Evolutionary conservation across 2,329 filamentous ascomycete genomes (phyloP).

Genomic region (Cladosporium sp.): DNA sequence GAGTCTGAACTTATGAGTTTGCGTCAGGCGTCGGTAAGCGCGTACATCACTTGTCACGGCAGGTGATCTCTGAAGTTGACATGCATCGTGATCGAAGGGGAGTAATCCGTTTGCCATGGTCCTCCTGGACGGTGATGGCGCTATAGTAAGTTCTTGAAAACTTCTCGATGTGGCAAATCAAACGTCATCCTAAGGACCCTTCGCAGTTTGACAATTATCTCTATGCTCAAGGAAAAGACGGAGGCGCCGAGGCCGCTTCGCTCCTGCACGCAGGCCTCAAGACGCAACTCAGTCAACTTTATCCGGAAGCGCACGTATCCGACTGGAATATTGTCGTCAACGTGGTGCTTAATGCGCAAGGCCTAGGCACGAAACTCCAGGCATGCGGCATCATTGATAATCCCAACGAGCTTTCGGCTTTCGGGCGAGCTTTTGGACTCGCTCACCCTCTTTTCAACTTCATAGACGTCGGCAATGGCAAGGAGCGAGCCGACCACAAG

Average conservation of each 20-base stretch:
- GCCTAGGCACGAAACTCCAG: constrained; percentile 40
- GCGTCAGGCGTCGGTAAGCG: constrained; percentile 23
- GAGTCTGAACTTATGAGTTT: constrained; percentile 19
- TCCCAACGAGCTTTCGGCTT: constrained; percentile 37
- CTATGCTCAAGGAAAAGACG: constrained; percentile 38
- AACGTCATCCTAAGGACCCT: neutral
- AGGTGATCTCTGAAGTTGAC: no score
- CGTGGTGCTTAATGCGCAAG: constrained; percentile 45
- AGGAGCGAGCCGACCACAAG: constrained; percentile 45
- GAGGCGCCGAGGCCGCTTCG: constrained; percentile 45
- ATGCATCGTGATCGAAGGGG: constrained; percentile 16
- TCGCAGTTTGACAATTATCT: constrained; percentile 44
- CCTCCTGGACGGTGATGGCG: constrained; percentile 48
- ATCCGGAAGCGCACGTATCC: constrained; percentile 34
- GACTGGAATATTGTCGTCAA: constrained; percentile 45
- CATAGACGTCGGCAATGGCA: constrained; percentile 45
- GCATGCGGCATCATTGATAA: constrained; percentile 37
- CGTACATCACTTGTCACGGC: no score
- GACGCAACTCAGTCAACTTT: constrained; percentile 37
- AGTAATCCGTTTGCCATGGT: constrained; percentile 42
- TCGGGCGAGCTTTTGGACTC: constrained; percentile 41
- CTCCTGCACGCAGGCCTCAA: constrained; percentile 39
- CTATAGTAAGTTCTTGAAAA: constrained; percentile 33
- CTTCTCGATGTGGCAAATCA: neutral
- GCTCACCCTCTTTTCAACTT: constrained; percentile 45